These are phyloP conservation scores for Mycogone perniciosa DNA, from an alignment of 2,329 filamentous ascomycete species.

Conservation along the genomic window DNA sequence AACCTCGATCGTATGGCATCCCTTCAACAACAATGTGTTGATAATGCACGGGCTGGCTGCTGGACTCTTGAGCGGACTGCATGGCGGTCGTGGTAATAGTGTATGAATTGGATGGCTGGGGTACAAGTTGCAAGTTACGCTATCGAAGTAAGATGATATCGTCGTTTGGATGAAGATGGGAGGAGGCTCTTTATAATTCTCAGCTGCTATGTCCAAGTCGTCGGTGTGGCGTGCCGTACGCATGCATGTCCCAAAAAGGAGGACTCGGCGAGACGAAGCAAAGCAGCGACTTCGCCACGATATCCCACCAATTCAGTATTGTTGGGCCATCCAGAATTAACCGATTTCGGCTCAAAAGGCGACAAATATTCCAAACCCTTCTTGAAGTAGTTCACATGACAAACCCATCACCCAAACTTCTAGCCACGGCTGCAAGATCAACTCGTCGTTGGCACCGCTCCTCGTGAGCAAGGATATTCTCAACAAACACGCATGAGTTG, in stretches of 20 bases:
- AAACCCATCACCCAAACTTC: neutral
- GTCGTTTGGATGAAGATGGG: neutral
- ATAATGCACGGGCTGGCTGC: neutral
- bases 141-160: neutral
- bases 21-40: constrained; percentile 8
- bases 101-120: neutral
- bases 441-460: neutral
- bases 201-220: no score
- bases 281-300: neutral
- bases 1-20: constrained; percentile 6
- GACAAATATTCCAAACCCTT: neutral
- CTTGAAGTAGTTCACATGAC: neutral
- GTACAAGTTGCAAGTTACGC: neutral
- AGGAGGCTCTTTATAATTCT: neutral
- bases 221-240: no score
- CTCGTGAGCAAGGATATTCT: neutral
- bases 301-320: neutral
- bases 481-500: neutral
- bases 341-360: no score
- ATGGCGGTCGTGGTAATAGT: neutral
- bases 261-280: no score
- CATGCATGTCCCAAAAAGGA: no score
- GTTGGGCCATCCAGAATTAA: neutral
- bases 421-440: neutral
- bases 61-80: neutral